Conservation (phyloP, 1,284 basidiomycete species). For the Ustilago cynodontis region DNA sequence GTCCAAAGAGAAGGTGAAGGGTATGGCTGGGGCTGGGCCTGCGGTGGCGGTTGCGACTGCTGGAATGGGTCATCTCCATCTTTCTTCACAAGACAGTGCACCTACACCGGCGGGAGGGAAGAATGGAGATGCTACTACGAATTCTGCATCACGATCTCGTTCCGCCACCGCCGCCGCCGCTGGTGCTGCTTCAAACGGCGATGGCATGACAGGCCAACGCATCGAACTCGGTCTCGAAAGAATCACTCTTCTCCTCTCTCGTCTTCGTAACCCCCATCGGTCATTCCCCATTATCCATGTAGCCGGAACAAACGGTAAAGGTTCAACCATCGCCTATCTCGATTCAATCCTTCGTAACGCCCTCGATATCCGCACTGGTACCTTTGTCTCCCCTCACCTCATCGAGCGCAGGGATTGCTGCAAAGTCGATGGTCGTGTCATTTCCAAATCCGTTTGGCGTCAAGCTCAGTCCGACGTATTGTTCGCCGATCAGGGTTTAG, state of each 20-base stretch:
- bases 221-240: slow-evolving; percentile 85
- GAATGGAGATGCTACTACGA: background rate
- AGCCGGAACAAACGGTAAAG: slow-evolving; percentile 97
- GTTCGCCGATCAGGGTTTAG: slow-evolving; percentile 75
- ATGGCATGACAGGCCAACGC: slow-evolving; percentile 23
- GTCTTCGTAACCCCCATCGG: slow-evolving; percentile 75
- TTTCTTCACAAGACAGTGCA: background rate
- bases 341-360: slow-evolving; percentile 79
- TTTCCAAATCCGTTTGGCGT: slow-evolving; percentile 75
- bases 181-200: slow-evolving; percentile 10
- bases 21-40: background rate
- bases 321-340: slow-evolving; percentile 86
- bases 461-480: slow-evolving; percentile 74
- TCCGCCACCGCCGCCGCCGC: background rate
- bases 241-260: slow-evolving; percentile 75
- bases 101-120: background rate
- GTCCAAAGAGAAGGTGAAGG: background rate
- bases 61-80: background rate
- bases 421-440: slow-evolving; percentile 76
- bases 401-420: slow-evolving; percentile 84
- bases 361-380: slow-evolving; percentile 76
- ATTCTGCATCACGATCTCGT: background rate
- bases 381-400: slow-evolving; percentile 95
- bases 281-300: slow-evolving; percentile 89
- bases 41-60: background rate